These are phyloP conservation scores for Ramaria sp. DNA, from an alignment of 768 basidiomycete species.

Conservation along the genomic window DNA sequence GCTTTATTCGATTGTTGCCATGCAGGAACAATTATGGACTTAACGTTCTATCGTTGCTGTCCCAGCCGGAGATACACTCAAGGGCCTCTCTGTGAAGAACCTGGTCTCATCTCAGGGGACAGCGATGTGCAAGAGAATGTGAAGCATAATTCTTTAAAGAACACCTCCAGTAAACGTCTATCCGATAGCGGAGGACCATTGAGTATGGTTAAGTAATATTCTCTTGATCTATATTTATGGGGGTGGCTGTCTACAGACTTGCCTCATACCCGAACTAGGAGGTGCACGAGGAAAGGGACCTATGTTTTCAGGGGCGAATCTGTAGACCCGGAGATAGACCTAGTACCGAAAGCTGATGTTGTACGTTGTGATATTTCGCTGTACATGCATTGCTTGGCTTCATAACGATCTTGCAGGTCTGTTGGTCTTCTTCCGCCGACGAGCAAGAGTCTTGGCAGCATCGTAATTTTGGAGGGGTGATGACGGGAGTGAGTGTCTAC, in stretches of 20 bases:
- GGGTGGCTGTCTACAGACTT: background rate
- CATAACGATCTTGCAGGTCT: background rate
- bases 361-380: too few relatives aligned
- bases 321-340: background rate
- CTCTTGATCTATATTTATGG: too few relatives aligned
- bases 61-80: background rate
- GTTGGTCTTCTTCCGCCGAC: background rate
- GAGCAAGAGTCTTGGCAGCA: background rate
- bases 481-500: background rate
- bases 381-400: background rate
- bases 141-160: background rate
- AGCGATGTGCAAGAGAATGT: background rate
- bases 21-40: slow-evolving; percentile 8
- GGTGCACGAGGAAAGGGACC: background rate
- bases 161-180: background rate
- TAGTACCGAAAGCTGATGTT: background rate
- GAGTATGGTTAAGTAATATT: background rate
- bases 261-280: background rate
- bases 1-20: slow-evolving; percentile 9
- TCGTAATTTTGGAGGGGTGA: background rate
- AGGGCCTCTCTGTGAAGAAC: background rate
- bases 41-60: background rate
- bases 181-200: background rate
- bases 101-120: background rate
- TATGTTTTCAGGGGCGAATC: background rate